Percentiles rank a stretch among this genome's conserved stretches.
phyloP scores from a whole-genome alignment of 1,284 basidiomycete genomes.

The Sutorius eximius region DNA sequence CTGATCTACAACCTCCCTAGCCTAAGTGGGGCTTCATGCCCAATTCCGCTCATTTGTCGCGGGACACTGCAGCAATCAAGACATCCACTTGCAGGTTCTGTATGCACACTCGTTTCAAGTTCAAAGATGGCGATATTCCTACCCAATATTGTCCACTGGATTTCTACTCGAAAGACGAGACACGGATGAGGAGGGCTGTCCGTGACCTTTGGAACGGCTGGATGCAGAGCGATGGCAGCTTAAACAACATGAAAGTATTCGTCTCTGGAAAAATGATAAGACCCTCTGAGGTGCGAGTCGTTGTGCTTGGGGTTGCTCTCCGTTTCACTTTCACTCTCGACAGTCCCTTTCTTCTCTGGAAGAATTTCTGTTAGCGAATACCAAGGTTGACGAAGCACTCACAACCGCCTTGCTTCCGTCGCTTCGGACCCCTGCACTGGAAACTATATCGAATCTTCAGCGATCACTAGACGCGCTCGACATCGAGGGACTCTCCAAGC shows the following conservation, averaged over 20 bases:
- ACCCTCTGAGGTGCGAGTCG: constrained; percentile 57
- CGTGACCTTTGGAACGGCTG: constrained; percentile 72
- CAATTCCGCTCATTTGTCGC: constrained; percentile 54
- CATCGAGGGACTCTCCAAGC: constrained; percentile 66
- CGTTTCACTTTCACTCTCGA: not conserved
- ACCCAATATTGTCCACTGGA: constrained; percentile 82
- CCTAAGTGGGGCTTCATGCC: constrained; percentile 96
- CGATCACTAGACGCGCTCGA: constrained; percentile 79
- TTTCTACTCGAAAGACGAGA: constrained; percentile 70
- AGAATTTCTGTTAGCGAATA: constrained; percentile 18
- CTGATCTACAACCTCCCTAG: constrained; percentile 41
- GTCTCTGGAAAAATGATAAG: constrained; percentile 58
- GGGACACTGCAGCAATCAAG: constrained; percentile 60
- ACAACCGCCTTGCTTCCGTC: constrained; percentile 48
- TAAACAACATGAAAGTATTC: constrained; percentile 84
- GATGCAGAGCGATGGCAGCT: constrained; percentile 56
- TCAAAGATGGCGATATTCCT: constrained; percentile 41
- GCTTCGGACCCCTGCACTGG: constrained; percentile 54
- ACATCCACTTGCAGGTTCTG: constrained; percentile 79
- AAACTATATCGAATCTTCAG: constrained; percentile 64
- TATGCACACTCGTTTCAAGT: constrained; percentile 73
- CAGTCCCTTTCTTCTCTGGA: constrained; percentile 14
- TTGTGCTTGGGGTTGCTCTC: not conserved
- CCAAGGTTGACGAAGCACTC: constrained; percentile 44
- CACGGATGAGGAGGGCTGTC: constrained; percentile 65